Conservation (phyloP, 2,329 filamentous ascomycete species). For the Clarireedia homoeocarpa region DNA sequence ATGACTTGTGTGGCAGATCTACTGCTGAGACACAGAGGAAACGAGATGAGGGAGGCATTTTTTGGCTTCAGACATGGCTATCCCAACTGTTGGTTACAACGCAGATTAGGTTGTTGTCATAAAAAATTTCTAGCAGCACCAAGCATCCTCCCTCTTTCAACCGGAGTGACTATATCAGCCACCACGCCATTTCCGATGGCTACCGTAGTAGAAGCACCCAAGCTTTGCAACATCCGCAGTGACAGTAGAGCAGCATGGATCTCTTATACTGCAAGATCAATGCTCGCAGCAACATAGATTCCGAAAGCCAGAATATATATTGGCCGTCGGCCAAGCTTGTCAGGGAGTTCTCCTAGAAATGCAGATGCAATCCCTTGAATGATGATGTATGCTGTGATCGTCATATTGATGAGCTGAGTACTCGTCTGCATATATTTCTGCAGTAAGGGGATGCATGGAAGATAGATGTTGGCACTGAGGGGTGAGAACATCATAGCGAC, state of each 20-base stretch:
- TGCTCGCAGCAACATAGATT: conserved; percentile 44
- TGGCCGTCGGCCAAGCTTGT: conserved; percentile 43
- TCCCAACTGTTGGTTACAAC: too few relatives aligned
- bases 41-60: too few relatives aligned
- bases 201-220: conserved; percentile 49
- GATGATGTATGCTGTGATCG: conserved; percentile 6
- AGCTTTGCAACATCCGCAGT: conserved; percentile 48
- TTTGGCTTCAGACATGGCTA: too few relatives aligned
- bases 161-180: conserved; percentile 57
- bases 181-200: conserved; percentile 56
- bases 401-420: conserved; percentile 9
- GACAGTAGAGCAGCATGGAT: conserved; percentile 43
- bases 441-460: conserved; percentile 25
- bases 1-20: too few relatives aligned
- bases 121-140: conserved; percentile 25
- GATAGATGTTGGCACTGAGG: conserved; percentile 7
- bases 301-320: conserved; percentile 41
- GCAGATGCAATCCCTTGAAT: conserved; percentile 48
- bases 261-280: conserved; percentile 39
- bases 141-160: conserved; percentile 51
- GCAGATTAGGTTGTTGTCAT: too few relatives aligned
- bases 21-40: too few relatives aligned
- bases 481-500: not conserved
- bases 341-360: conserved; percentile 43
- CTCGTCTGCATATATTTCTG: not conserved